Evolutionary conservation across 768 basidiomycete genomes (phyloP).

Genomic region (Podaxis mareebaensis): DNA sequence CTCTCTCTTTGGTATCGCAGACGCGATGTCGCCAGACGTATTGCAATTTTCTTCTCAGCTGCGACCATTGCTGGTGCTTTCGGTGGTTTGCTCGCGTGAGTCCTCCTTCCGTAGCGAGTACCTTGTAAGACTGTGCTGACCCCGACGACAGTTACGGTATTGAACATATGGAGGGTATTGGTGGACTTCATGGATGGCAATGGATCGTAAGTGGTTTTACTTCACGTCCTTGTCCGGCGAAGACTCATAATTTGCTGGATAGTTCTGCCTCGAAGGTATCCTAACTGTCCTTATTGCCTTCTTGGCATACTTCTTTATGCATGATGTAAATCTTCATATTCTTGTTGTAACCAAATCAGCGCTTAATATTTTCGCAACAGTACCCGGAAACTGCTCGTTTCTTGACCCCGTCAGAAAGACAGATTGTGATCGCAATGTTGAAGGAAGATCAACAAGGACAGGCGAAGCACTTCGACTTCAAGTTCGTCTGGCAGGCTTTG

Average conservation of each 20-base stretch:
- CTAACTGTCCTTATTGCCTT: slow-evolving; percentile 42
- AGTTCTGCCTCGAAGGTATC: slow-evolving; percentile 51
- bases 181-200: slow-evolving; percentile 44
- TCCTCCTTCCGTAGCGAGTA: background rate
- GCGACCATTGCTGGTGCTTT: slow-evolving; percentile 52
- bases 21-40: slow-evolving; percentile 55
- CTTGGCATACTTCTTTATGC: slow-evolving; percentile 50
- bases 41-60: slow-evolving; percentile 66
- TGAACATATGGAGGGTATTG: slow-evolving; percentile 43
- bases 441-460: slow-evolving; percentile 45
- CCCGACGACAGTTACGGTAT: slow-evolving; percentile 39
- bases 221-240: background rate
- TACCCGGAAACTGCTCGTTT: slow-evolving; percentile 62
- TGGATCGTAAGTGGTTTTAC: slow-evolving; percentile 41
- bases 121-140: slow-evolving; percentile 19
- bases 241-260: background rate
- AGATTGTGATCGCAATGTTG: slow-evolving; percentile 38
- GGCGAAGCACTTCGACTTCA: slow-evolving; percentile 43
- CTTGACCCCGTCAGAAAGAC: slow-evolving; percentile 45
- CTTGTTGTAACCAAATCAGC: background rate
- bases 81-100: slow-evolving; percentile 44
- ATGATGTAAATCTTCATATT: slow-evolving; percentile 40
- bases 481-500: slow-evolving; percentile 51
- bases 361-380: slow-evolving; percentile 23
- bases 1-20: slow-evolving; percentile 63